Evolutionary conservation across 1,284 basidiomycete species (phyloP).

Genomic region (Tremellales sp.): DNA sequence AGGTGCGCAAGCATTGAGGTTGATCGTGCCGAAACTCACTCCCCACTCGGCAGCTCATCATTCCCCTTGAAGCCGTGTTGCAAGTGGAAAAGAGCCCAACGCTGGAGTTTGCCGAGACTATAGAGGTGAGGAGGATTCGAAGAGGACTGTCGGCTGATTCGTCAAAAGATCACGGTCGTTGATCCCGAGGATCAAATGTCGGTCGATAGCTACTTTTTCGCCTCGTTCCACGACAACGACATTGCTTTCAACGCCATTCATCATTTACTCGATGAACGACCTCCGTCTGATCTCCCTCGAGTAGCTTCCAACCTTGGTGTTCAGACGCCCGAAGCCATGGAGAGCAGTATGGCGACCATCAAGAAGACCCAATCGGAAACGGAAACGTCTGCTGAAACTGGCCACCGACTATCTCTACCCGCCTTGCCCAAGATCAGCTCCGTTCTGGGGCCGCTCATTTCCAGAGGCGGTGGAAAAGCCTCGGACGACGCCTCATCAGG

Average conservation of each 20-base stretch:
- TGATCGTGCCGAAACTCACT: neutral
- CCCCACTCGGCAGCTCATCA: slow-evolving; percentile 64
- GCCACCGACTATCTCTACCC: neutral
- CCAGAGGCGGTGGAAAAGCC: slow-evolving; percentile 5
- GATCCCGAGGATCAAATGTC: slow-evolving; percentile 73
- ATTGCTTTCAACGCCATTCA: slow-evolving; percentile 73
- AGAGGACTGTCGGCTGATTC: neutral
- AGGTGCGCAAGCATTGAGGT: slow-evolving; percentile 53
- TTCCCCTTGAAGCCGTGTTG: slow-evolving; percentile 82
- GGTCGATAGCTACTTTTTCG: slow-evolving; percentile 75
- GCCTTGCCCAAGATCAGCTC: slow-evolving; percentile 23
- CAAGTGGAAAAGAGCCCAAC: slow-evolving; percentile 83
- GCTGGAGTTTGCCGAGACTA: slow-evolving; percentile 90
- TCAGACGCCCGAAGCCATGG: slow-evolving; percentile 8
- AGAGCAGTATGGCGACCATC: slow-evolving; percentile 16
- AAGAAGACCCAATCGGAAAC: slow-evolving; percentile 1
- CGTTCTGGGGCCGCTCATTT: slow-evolving; percentile 31
- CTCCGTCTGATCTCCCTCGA: slow-evolving; percentile 26
- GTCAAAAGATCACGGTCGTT: slow-evolving; percentile 63
- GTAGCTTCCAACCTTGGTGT: slow-evolving; percentile 24
- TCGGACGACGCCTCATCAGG: slow-evolving; percentile 6
- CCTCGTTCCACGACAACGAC: slow-evolving; percentile 78
- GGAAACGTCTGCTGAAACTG: slow-evolving; percentile 27
- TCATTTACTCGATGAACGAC: slow-evolving; percentile 61
- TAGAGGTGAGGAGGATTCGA: slow-evolving; percentile 56